Evolutionary conservation across 1,284 basidiomycete species (phyloP).

Genomic region (Rhodotorula sp.): DNA sequence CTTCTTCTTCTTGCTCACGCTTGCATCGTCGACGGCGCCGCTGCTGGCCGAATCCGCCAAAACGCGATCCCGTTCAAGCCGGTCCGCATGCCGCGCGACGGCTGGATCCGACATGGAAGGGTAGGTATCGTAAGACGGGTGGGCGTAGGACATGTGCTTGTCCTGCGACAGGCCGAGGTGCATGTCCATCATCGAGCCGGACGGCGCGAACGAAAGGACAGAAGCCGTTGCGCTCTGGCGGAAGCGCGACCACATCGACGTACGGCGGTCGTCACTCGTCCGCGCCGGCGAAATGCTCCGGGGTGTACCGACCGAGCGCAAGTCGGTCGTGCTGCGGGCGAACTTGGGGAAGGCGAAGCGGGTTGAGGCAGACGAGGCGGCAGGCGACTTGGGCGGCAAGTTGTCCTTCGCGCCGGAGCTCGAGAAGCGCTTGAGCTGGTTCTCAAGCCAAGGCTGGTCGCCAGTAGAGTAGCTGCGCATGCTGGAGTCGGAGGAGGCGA

Average conservation of each 20-base stretch:
- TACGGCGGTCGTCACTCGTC: constrained; percentile 20
- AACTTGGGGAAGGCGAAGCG: constrained; percentile 34
- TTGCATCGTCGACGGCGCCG: background rate
- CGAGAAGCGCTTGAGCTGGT: constrained; percentile 29
- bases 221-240: constrained; percentile 41
- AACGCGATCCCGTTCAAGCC: constrained; percentile 24
- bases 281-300: constrained; percentile 33
- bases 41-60: constrained; percentile 2
- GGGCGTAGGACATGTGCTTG: constrained; percentile 20
- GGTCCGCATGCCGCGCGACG: constrained; percentile 31
- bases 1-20: constrained; percentile 36
- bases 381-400: constrained; percentile 41
- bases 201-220: constrained; percentile 48
- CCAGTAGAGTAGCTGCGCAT: constrained; percentile 35
- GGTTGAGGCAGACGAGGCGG: constrained; percentile 27
- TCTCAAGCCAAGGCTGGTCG: constrained; percentile 40
- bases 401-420: constrained; percentile 23
- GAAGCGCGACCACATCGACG: constrained; percentile 37
- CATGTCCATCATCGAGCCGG: constrained; percentile 53
- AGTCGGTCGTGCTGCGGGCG: constrained; percentile 34
- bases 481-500: constrained; percentile 10
- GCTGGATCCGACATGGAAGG: constrained; percentile 32
- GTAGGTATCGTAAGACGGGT: constrained; percentile 29
- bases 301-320: constrained; percentile 31
- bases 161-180: constrained; percentile 49